Conservation (phyloP, 306 rosid species). For the Oxytropis ochrocephala region DNA sequence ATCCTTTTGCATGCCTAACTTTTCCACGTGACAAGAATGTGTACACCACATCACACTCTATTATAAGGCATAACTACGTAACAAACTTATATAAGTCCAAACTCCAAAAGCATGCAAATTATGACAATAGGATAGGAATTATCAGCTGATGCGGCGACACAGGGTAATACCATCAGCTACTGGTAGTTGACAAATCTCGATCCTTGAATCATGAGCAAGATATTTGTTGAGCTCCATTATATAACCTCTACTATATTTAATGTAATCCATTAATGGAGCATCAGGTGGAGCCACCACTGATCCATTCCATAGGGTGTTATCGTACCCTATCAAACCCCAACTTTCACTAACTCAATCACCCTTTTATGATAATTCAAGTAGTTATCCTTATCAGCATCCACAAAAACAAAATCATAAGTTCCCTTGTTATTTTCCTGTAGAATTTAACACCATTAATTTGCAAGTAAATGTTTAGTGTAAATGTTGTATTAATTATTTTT, state of each 20-base stretch:
- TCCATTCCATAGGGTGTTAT: slow-evolving; percentile 84
- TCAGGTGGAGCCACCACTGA: slow-evolving; percentile 69
- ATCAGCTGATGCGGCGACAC: slow-evolving; percentile 60
- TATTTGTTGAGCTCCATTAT: slow-evolving; percentile 73
- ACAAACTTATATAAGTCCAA: no score
- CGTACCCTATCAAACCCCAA: slow-evolving; percentile 88
- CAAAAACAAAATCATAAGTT: slow-evolving; percentile 57
- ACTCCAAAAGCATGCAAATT: not conserved
- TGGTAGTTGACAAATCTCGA: slow-evolving; percentile 73
- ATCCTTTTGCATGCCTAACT: no score
- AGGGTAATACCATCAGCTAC: slow-evolving; percentile 83
- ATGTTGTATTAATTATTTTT: not conserved
- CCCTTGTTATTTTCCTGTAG: slow-evolving; percentile 61
- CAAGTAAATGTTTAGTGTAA: no score
- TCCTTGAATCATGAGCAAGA: slow-evolving; percentile 65
- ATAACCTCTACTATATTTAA: slow-evolving; percentile 35
- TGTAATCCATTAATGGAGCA: slow-evolving; percentile 51
- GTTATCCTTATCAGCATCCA: slow-evolving; percentile 86
- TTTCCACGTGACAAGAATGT: no score
- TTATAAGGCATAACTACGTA: no score
- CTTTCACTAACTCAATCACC: slow-evolving; percentile 61
- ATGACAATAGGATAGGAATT: not conserved
- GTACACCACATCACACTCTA: no score
- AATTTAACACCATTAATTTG: not conserved
- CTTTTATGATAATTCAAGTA: slow-evolving; percentile 83